These are phyloP conservation scores for Themeda triandra DNA, from an alignment of 176 grass and related monocot genomes.

Conservation along the genomic window DNA sequence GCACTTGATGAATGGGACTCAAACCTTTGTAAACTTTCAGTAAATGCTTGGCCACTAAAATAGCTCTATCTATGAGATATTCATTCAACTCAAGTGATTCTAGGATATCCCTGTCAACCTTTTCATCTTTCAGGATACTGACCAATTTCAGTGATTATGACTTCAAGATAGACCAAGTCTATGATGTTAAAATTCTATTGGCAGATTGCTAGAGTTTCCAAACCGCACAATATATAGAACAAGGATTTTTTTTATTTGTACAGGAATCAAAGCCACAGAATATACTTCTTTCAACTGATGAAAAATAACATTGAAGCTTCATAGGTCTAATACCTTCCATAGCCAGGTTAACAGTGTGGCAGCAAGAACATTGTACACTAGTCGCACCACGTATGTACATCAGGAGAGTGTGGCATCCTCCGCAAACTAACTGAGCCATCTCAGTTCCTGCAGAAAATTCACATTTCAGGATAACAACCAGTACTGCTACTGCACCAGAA, in stretches of 20 bases:
- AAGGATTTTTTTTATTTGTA: neutral
- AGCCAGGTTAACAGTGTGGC: constrained; percentile 90
- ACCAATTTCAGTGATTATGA: constrained; percentile 30
- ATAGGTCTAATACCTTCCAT: constrained; percentile 62
- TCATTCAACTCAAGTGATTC: neutral
- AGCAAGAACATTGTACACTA: constrained; percentile 97
- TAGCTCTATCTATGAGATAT: constrained; percentile 15
- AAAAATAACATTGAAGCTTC: constrained; percentile 24
- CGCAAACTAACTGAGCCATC: constrained; percentile 94
- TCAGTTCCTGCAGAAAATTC: constrained; percentile 60
- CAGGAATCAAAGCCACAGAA: constrained; percentile 27
- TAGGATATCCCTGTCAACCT: constrained; percentile 16
- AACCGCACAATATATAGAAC: constrained; percentile 15
- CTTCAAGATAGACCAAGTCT: constrained; percentile 24
- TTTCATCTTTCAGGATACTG: constrained; percentile 31
- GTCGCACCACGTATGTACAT: constrained; percentile 95
- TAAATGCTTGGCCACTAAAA: neutral
- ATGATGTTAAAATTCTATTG: constrained; percentile 29
- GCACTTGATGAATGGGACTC: neutral
- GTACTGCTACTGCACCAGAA: neutral
- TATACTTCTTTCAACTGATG: constrained; percentile 15
- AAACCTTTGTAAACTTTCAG: neutral
- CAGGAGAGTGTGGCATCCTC: constrained; percentile 97
- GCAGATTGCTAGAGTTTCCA: constrained; percentile 7
- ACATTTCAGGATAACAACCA: neutral